phyloP scores from a whole-genome alignment of 73 alveolate species.

The Diophrys appendiculata region DNA sequence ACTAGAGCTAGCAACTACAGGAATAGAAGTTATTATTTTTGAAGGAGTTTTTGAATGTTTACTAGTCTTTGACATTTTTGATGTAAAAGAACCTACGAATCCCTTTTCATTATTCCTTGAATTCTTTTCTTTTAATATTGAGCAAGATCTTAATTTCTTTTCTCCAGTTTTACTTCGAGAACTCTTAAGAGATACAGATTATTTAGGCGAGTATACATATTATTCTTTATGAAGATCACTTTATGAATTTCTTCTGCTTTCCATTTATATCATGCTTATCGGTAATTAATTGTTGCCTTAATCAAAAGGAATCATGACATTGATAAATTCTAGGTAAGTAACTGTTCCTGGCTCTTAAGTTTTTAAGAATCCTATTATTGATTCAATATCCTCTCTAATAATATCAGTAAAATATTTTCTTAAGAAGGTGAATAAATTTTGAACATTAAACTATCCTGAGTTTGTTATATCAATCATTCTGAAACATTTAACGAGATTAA shows the following conservation, averaged over 20 bases:
- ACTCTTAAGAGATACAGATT: too few species aligned
- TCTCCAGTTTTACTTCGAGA: too few species aligned
- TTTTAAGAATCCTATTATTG: neutral
- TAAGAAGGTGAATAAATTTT: neutral
- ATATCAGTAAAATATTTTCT: neutral
- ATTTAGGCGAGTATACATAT: too few species aligned
- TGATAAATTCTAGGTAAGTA: neutral
- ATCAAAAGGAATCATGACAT: neutral
- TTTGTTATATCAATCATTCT: neutral
- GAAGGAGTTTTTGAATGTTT: too few species aligned
- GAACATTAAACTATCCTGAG: neutral
- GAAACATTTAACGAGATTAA: neutral
- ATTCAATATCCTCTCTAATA: neutral
- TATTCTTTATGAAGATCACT: too few species aligned
- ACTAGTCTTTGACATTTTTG: too few species aligned
- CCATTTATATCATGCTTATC: neutral
- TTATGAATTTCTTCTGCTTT: neutral
- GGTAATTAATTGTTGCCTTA: neutral
- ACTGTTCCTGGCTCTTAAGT: neutral
- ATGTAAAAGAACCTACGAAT: too few species aligned
- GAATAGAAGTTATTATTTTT: too few species aligned
- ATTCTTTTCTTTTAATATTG: too few species aligned
- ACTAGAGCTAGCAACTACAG: too few species aligned
- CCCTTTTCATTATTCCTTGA: too few species aligned
- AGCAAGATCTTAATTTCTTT: too few species aligned